Percentiles rank a stretch among this genome's conserved stretches.
phyloP scores from a whole-genome alignment of 1,284 basidiomycete genomes.

The Ganoderma resinaceum region DNA sequence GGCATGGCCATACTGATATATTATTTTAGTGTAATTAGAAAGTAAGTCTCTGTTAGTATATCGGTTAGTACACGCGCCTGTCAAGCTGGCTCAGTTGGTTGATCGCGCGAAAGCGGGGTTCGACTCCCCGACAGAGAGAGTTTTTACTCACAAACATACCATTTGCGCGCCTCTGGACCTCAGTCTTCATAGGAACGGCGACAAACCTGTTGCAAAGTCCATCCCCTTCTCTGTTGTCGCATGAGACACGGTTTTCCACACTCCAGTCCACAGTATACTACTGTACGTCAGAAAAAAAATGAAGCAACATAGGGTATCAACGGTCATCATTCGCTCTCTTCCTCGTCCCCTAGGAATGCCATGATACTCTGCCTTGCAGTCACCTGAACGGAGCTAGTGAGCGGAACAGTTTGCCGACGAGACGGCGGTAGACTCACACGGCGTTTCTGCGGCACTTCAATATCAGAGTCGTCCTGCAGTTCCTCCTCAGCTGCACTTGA shows the following conservation, averaged over 20 bases:
- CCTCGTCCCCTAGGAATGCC: conserved; percentile 74
- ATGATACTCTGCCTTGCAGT: conserved; percentile 68
- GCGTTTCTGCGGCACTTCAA: conserved; percentile 41
- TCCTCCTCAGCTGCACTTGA: conserved; percentile 30
- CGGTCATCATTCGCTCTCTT: conserved; percentile 38
- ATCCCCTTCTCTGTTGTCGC: neutral
- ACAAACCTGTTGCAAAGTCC: neutral
- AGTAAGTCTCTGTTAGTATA: conserved; percentile 30
- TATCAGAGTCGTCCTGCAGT: conserved; percentile 44
- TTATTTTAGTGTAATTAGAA: neutral
- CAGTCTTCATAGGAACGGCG: too few species aligned
- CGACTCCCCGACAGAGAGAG: conserved; percentile 49
- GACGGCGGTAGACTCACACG: conserved; percentile 36
- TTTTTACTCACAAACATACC: too few species aligned
- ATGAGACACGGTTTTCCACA: neutral
- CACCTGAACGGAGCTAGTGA: conserved; percentile 34
- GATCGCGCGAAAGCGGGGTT: conserved; percentile 49
- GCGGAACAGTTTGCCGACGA: neutral
- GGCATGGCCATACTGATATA: neutral
- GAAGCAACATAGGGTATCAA: neutral
- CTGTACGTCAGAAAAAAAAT: too few species aligned
- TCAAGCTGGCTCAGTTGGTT: too few species aligned
- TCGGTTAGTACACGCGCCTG: conserved; percentile 33
- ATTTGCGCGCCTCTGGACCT: too few species aligned
- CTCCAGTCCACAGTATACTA: neutral